These are phyloP conservation scores for Aspergillus carbonarius DNA, from an alignment of 2,329 filamentous ascomycete genomes.

Conservation along the genomic window DNA sequence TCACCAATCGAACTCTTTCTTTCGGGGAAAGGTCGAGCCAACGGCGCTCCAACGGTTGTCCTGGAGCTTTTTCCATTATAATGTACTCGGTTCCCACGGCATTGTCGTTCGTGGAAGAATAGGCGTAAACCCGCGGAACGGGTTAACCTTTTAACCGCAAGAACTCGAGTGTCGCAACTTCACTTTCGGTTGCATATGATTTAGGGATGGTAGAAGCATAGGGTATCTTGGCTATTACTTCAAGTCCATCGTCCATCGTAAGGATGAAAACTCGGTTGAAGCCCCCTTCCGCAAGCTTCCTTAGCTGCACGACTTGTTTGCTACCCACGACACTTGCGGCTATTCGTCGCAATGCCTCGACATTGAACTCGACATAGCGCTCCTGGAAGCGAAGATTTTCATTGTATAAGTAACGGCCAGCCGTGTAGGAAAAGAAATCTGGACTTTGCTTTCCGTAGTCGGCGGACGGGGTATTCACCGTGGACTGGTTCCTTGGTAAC, in stretches of 20 bases:
- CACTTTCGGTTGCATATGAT: conserved; percentile 13
- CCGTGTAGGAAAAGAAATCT: too few relatives aligned
- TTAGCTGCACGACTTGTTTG: too few relatives aligned
- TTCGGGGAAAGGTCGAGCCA: conserved; percentile 5
- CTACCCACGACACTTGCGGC: too few relatives aligned
- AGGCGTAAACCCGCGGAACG: conserved; percentile 13
- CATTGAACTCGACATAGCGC: too few relatives aligned
- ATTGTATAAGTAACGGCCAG: too few relatives aligned
- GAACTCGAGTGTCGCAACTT: conserved; percentile 18
- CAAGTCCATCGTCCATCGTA: conserved; percentile 16
- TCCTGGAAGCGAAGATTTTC: too few relatives aligned
- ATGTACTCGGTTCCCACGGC: conserved; percentile 22
- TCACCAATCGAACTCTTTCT: conserved; percentile 12
- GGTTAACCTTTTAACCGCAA: conserved; percentile 13
- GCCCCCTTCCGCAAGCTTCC: conserved; percentile 3
- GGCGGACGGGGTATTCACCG: too few relatives aligned
- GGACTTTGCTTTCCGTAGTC: too few relatives aligned
- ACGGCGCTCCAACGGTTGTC: not conserved
- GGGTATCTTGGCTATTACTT: conserved; percentile 16
- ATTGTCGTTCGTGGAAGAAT: conserved; percentile 16
- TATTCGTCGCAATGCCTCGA: too few relatives aligned
- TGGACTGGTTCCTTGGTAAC: too few relatives aligned
- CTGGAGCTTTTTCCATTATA: conserved; percentile 22
- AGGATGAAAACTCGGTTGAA: conserved; percentile 12
- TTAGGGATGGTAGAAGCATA: conserved; percentile 13